A percentile compares a stretch with the other conserved stretches of the same genome.
Evolutionary conservation across 2,329 filamentous ascomycete species (phyloP).

Genomic region (Diaporthe aspalathi): DNA sequence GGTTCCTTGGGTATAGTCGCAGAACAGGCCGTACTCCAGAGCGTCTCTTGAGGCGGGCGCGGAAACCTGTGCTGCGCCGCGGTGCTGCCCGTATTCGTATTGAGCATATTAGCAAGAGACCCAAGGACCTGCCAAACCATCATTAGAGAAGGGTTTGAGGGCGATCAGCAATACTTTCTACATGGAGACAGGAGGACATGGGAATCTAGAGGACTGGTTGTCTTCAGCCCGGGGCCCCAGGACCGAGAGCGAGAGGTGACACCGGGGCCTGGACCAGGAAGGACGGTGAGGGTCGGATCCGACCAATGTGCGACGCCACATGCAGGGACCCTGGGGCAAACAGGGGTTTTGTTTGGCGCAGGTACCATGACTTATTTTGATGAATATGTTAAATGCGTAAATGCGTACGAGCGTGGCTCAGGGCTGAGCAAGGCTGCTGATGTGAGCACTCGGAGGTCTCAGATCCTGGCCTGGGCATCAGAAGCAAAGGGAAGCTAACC

Average conservation of each 20-base stretch:
- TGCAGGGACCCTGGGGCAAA: not conserved
- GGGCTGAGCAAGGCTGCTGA: constrained; percentile 23
- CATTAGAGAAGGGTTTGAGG: not conserved
- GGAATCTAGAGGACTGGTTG: no score
- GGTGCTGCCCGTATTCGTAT: not conserved
- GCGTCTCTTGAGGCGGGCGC: not conserved
- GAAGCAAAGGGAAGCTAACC: not conserved
- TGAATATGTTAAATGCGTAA: not conserved
- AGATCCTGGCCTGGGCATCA: not conserved
- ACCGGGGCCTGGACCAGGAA: not conserved
- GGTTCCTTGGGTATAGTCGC: not conserved
- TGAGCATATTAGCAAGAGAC: not conserved
- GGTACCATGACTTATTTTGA: constrained; percentile 2
- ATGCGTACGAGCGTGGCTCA: not conserved
- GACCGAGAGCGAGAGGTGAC: not conserved
- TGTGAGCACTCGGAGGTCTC: not conserved
- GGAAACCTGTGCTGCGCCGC: not conserved
- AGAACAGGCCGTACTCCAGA: not conserved
- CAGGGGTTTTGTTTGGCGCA: not conserved
- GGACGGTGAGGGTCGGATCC: not conserved
- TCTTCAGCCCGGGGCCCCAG: no score
- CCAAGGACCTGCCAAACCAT: not conserved
- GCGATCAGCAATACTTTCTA: not conserved
- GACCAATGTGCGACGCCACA: not conserved
- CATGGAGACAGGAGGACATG: not conserved